Percentiles rank a stretch among this genome's conserved stretches.
phyloP scores from a whole-genome alignment of 2,329 filamentous ascomycete genomes.

The Curvularia eragrostidis region DNA sequence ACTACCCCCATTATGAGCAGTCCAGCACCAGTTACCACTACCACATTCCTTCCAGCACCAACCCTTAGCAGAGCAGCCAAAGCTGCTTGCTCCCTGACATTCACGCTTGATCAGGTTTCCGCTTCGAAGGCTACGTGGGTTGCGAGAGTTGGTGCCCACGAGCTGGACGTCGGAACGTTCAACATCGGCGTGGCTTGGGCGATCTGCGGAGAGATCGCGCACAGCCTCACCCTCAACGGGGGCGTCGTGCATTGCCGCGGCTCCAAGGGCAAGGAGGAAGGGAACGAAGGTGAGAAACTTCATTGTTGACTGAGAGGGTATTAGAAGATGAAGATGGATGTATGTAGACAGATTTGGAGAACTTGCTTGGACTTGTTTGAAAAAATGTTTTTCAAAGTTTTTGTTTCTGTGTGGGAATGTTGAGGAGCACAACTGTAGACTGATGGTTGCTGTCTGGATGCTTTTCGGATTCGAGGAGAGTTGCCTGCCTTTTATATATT shows the following conservation, averaged over 20 bases:
- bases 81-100: constrained; percentile 7
- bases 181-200: constrained; percentile 8
- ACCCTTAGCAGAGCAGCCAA: constrained; percentile 10
- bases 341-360: background rate
- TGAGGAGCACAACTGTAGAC: background rate
- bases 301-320: constrained; percentile 4
- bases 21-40: constrained; percentile 12
- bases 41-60: constrained; percentile 14
- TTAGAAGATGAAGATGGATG: background rate
- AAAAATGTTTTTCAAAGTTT: background rate
- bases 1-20: constrained; percentile 10
- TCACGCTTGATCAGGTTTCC: constrained; percentile 12
- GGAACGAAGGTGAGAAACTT: constrained; percentile 10
- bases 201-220: constrained; percentile 6
- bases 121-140: constrained; percentile 7
- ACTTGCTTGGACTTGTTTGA: background rate
- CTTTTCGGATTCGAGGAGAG: background rate
- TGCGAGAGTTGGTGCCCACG: constrained; percentile 2
- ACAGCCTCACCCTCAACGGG: constrained; percentile 9
- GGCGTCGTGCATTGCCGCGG: background rate
- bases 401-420: background rate
- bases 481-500: background rate
- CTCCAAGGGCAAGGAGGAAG: constrained; percentile 8
- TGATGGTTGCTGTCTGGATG: background rate
- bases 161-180: constrained; percentile 9